Conservation (phyloP, 345 rosid genomes). For the Psidium guajava region DNA sequence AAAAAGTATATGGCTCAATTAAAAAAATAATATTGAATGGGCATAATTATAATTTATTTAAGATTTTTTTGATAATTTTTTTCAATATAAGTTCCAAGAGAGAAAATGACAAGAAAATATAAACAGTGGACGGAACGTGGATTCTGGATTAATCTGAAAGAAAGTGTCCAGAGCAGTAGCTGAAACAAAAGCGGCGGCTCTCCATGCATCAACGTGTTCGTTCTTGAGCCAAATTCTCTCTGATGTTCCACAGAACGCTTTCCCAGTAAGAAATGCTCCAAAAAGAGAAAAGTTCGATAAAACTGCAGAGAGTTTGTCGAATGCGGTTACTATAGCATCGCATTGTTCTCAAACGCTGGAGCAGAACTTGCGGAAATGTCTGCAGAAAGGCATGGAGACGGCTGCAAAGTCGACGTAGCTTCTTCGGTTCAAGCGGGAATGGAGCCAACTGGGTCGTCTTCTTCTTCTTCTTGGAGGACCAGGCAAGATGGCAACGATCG, state of each 20-base stretch:
- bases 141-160: background rate
- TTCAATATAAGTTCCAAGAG: background rate
- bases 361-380: background rate
- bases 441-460: background rate
- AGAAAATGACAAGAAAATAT: background rate
- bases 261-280: background rate
- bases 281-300: background rate
- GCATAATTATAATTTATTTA: too few species aligned
- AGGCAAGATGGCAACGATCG: background rate
- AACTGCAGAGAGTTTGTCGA: background rate
- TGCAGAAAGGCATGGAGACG: background rate
- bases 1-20: too few species aligned
- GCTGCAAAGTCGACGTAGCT: background rate
- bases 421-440: background rate
- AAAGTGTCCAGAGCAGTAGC: background rate
- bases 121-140: background rate
- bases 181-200: constrained; percentile 3
- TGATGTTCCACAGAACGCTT: background rate
- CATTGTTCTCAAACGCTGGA: background rate
- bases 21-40: too few species aligned
- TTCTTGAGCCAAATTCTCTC: constrained; percentile 8
- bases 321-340: background rate
- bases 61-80: too few species aligned
- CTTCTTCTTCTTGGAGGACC: constrained; percentile 6
- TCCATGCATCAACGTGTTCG: constrained; percentile 35